Evolutionary conservation across 441 rosid genomes (phyloP), one percentile per base, ranked within the genome.

Genomic region (Adansonia madagascariensis): DNA sequence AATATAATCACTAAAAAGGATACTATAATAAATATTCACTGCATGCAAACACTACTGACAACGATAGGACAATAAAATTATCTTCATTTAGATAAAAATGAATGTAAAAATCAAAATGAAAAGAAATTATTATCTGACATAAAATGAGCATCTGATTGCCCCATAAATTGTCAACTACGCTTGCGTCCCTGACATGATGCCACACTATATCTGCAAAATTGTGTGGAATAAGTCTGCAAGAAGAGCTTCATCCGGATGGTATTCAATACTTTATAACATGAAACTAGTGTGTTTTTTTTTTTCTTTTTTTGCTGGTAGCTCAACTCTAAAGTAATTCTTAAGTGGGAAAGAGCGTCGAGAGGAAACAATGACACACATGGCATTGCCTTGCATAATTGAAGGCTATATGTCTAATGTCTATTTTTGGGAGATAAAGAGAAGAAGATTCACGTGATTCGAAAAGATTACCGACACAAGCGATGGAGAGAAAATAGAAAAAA

Each of bases 361-460:
- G 31, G 2, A 27, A 27, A 27, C 31, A 27, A 10, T 3, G 4
- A 60, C 15, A 60, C 39, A 60, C n/a, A 24, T 24, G 41, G 41
- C 65, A 24, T 24, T 24, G 41, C 6, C n/a, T 60, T 60, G 65
- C 39, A 3, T 11, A 4, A 22, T 9, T 59, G 61, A 60, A 60
- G 65, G 27, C 27, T n/a, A 6, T 7, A 6, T 10, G 43, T 39
- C 43, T 39, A 39, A 18, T 59, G 65, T 27, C 66, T 62, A 14
- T 62, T 62, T 4, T 12, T 62, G 66, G 66, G 8, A 22, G 41
- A 24, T n/a, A 22, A 27, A 61, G 43, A 61, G n/a, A 27, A 61
- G 41, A 5, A 61, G 66, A 5, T 27, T 59, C 35, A 59, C 63
- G 63, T 59, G 63, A 59, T 59, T 61, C 43, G 39, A 61, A 27